These are phyloP conservation scores for Alternaria arbusti DNA, from an alignment of 2,329 filamentous ascomycete species.

Conservation along the genomic window DNA sequence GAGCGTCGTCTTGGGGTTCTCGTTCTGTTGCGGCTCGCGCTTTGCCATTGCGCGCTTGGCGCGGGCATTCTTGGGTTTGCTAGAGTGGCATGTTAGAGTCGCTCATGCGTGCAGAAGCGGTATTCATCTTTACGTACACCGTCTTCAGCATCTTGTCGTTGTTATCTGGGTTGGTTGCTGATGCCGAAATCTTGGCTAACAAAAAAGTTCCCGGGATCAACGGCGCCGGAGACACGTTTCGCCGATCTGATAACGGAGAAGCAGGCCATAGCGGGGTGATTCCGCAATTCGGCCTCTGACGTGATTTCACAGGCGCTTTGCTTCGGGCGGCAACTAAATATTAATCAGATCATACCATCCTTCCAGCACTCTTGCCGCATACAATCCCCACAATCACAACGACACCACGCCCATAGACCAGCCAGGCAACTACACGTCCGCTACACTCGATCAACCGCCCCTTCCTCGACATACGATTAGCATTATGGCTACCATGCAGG, in stretches of 20 bases:
- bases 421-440: not conserved
- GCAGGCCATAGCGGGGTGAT: conserved; percentile 8
- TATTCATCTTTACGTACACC: conserved; percentile 28
- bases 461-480: not conserved
- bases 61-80: conserved; percentile 80
- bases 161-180: conserved; percentile 12
- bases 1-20: conserved; percentile 89
- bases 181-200: conserved; percentile 30
- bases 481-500: conserved; percentile 65
- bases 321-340: conserved; percentile 11
- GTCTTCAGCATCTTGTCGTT: conserved; percentile 38
- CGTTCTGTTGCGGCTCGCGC: conserved; percentile 83
- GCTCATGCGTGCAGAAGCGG: rapidly evolving
- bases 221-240: conserved; percentile 17
- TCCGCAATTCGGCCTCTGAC: conserved; percentile 19
- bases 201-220: conserved; percentile 15
- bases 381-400: not conserved
- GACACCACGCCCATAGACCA: not conserved
- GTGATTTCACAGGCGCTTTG: conserved; percentile 3
- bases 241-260: conserved; percentile 16
- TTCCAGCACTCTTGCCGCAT: not conserved
- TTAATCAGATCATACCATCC: conserved; percentile 8
- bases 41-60: conserved; percentile 95
- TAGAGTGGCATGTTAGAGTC: conserved; percentile 35
- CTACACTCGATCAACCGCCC: not conserved